phyloP scores from a whole-genome alignment of 1,284 basidiomycete species.

The Puccinia triticina region DNA sequence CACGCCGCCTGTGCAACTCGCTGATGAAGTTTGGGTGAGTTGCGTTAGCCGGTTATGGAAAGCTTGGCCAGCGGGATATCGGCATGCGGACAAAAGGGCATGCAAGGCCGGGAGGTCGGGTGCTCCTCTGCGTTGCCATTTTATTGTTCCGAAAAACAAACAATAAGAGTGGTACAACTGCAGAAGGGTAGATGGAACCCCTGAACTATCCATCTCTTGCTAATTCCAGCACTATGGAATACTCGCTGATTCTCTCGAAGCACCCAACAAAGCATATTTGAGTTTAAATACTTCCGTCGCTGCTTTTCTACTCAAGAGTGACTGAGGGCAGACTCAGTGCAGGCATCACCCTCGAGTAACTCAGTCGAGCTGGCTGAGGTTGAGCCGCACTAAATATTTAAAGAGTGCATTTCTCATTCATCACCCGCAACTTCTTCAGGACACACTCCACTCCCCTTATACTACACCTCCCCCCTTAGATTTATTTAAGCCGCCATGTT shows the following conservation, averaged over 20 bases:
- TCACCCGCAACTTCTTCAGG: too few relatives aligned
- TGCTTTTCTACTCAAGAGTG: not conserved
- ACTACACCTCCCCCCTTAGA: too few relatives aligned
- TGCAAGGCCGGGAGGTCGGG: not conserved
- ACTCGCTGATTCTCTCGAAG: not conserved
- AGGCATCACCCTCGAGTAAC: not conserved
- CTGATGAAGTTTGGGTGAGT: too few relatives aligned
- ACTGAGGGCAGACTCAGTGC: constrained; percentile 1
- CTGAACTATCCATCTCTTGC: constrained; percentile 2
- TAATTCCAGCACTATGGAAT: constrained; percentile 21
- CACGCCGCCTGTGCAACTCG: too few relatives aligned
- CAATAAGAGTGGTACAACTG: not conserved
- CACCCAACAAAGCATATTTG: not conserved
- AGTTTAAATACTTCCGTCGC: too few relatives aligned
- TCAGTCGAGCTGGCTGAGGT: not conserved
- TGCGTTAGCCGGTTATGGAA: not conserved
- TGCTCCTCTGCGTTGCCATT: too few relatives aligned
- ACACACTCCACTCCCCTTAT: not conserved
- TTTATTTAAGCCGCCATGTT: too few relatives aligned
- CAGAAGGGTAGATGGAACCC: not conserved
- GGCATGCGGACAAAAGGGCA: not conserved
- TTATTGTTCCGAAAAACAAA: not conserved
- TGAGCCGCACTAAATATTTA: not conserved
- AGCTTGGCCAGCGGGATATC: not conserved
- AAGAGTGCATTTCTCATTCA: not conserved